Evolutionary conservation across 225 moss, liverwort and hornwort species (phyloP).

Genomic region (Antitrichia curtipendula): DNA sequence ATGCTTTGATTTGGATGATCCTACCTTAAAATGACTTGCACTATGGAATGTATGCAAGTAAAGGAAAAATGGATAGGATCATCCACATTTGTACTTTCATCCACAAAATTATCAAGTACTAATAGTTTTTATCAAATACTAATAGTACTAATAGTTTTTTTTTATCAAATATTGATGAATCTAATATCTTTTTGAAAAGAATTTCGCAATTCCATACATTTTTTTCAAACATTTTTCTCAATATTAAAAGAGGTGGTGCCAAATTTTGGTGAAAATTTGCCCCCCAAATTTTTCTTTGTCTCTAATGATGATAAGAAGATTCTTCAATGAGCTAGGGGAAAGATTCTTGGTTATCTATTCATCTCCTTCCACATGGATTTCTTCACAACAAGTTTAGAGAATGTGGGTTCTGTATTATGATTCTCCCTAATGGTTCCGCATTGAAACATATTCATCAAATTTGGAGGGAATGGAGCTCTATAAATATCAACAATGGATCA

Average conservation of each 20-base stretch:
- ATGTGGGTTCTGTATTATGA: accelerated
- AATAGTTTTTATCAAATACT: too few relatives aligned
- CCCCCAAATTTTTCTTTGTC: too few relatives aligned
- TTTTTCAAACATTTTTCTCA: too few relatives aligned
- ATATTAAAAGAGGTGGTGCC: too few relatives aligned
- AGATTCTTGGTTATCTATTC: not conserved
- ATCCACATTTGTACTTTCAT: not conserved
- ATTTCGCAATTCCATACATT: too few relatives aligned
- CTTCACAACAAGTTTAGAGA: too few relatives aligned
- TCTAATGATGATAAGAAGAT: not conserved
- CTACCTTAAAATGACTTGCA: accelerated
- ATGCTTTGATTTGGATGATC: too few relatives aligned
- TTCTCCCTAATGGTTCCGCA: not conserved
- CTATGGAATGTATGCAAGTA: not conserved
- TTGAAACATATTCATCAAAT: not conserved
- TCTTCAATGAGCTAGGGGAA: not conserved
- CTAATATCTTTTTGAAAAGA: too few relatives aligned
- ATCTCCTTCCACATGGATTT: not conserved
- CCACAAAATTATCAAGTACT: not conserved
- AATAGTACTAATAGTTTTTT: not conserved
- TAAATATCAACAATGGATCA: not conserved
- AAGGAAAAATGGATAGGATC: not conserved
- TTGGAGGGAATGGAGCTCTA: not conserved
- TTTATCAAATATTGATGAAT: too few relatives aligned
- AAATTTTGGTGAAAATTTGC: too few relatives aligned